Percentiles rank a stretch among this genome's conserved stretches.
phyloP scores from a whole-genome alignment of 192 early-diverging fungal species.

The Chytriomyces sp. region DNA sequence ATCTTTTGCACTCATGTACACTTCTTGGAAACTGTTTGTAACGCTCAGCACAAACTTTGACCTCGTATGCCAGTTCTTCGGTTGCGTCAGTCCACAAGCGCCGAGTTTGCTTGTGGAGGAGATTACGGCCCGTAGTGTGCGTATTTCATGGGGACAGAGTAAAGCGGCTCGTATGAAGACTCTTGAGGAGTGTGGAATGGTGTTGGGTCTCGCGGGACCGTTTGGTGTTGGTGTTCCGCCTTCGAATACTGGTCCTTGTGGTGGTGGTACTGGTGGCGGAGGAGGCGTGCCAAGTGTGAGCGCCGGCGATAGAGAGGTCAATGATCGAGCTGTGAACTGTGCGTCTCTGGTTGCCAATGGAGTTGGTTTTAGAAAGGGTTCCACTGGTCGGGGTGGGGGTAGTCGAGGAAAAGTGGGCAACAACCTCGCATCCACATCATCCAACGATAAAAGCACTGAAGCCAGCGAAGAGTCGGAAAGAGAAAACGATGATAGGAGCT shows the following conservation, averaged over 20 bases:
- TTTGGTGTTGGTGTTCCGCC: no score
- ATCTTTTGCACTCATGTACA: constrained; percentile 37
- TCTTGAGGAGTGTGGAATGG: not conserved
- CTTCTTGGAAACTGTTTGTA: constrained; percentile 31
- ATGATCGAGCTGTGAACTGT: no score
- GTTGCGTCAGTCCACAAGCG: constrained; percentile 32
- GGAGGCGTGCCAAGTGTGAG: no score
- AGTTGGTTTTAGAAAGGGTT: no score
- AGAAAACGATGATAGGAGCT: not conserved
- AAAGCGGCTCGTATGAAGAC: not conserved
- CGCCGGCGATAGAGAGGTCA: no score
- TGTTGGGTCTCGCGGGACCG: not conserved
- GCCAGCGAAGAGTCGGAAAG: not conserved
- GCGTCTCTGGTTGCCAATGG: no score
- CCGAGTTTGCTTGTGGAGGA: constrained; percentile 42
- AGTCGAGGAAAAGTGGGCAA: no score
- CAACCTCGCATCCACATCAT: not conserved
- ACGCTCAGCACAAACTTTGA: constrained; percentile 42
- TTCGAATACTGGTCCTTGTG: no score
- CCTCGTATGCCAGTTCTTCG: constrained; percentile 39
- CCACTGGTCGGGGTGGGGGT: no score
- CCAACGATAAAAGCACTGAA: not conserved
- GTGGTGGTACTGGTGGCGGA: no score
- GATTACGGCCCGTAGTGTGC: constrained; percentile 28
- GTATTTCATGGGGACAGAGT: constrained; percentile 36